Evolutionary conservation across 2,329 filamentous ascomycete genomes (phyloP).

Genomic region (Colletotrichum sp.): DNA sequence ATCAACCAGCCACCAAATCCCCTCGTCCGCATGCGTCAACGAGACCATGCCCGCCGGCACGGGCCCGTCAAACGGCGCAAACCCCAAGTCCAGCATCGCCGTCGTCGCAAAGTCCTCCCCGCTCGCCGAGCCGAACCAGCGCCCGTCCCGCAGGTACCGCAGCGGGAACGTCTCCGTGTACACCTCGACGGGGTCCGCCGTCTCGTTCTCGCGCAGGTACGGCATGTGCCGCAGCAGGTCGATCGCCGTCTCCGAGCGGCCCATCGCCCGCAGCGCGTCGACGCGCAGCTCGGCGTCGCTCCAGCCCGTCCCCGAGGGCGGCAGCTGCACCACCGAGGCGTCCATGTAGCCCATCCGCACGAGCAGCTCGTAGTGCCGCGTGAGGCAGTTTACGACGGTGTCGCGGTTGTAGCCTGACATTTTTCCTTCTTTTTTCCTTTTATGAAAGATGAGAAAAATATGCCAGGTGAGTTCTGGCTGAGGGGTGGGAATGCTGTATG

Average conservation of each 20-base stretch:
- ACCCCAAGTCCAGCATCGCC: slow-evolving; percentile 10
- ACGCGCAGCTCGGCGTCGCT: slow-evolving; percentile 17
- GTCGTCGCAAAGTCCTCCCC: neutral
- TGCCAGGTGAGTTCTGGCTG: neutral
- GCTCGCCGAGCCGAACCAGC: slow-evolving; percentile 6
- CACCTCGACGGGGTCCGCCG: slow-evolving; percentile 9
- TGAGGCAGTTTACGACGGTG: slow-evolving; percentile 11
- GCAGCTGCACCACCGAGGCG: neutral
- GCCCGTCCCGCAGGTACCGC: slow-evolving; percentile 16
- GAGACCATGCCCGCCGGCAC: slow-evolving; percentile 19
- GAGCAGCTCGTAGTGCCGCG: slow-evolving; percentile 17
- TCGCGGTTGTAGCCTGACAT: slow-evolving; percentile 8
- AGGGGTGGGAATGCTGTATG: neutral
- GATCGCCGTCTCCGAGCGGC: slow-evolving; percentile 16
- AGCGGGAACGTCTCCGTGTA: slow-evolving; percentile 18
- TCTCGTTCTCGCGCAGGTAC: slow-evolving; percentile 16
- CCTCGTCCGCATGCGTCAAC: slow-evolving; percentile 19
- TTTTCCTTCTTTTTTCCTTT: neutral
- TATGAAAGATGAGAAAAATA: neutral
- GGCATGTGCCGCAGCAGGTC: slow-evolving; percentile 17
- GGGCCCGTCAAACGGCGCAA: slow-evolving; percentile 20
- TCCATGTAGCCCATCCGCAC: slow-evolving; percentile 19
- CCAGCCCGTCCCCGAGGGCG: slow-evolving; percentile 7
- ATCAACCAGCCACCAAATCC: slow-evolving; percentile 17
- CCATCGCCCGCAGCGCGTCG: slow-evolving; percentile 21